These are phyloP conservation scores for Tetracentron sinense DNA, from an alignment of 164 flowering plant species.

Conservation along the genomic window DNA sequence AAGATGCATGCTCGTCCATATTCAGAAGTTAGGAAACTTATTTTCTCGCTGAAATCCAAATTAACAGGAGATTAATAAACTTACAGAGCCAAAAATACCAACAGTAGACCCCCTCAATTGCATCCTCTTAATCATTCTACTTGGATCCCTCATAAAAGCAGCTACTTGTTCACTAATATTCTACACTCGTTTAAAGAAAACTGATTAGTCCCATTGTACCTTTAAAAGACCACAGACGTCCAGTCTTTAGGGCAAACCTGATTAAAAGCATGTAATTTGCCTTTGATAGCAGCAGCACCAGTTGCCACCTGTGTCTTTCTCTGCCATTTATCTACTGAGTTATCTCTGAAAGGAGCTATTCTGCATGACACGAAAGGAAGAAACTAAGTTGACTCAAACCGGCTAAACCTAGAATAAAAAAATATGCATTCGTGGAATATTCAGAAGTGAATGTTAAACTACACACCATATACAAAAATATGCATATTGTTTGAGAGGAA, in stretches of 20 bases:
- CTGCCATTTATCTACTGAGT: slow-evolving; percentile 92
- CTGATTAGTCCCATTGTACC: background rate
- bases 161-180: slow-evolving; percentile 93
- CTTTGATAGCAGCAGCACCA: slow-evolving; percentile 83
- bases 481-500: no score
- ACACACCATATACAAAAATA: no score
- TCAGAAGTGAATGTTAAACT: no score
- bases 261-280: slow-evolving; percentile 81
- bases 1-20: background rate
- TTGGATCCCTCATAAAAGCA: slow-evolving; percentile 88
- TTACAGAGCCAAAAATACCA: slow-evolving; percentile 63
- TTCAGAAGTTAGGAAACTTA: no score
- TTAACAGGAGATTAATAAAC: slow-evolving; percentile 14
- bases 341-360: slow-evolving; percentile 68
- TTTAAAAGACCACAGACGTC: background rate
- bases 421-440: no score
- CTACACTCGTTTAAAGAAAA: slow-evolving; percentile 32
- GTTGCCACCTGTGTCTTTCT: slow-evolving; percentile 85
- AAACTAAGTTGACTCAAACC: slow-evolving; percentile 1
- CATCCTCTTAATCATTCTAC: slow-evolving; percentile 87
- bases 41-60: background rate
- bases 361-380: slow-evolving; percentile 32
- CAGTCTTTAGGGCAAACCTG: slow-evolving; percentile 50
- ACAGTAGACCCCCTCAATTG: slow-evolving; percentile 62
- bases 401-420: background rate